Conservation (phyloP, 139 green algal genomes). For the Tetradesmus lagerheimii region DNA sequence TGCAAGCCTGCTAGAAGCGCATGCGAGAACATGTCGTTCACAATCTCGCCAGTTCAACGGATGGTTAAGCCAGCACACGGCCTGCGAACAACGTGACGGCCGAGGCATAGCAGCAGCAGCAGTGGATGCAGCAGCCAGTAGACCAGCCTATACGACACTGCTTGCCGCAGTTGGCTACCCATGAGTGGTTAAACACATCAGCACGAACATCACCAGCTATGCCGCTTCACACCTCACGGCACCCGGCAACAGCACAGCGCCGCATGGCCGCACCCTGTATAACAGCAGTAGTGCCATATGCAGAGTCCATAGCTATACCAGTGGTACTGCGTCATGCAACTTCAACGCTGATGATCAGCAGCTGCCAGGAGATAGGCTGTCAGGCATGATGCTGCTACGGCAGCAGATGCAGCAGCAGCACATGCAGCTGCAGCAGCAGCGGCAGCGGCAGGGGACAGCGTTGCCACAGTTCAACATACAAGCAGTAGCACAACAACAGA, state of each 20-base stretch:
- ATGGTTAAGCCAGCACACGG: not conserved
- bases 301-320: not conserved
- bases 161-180: not conserved
- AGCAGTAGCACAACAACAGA: not conserved
- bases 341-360: not conserved
- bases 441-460: not conserved
- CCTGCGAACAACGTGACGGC: not conserved
- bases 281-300: not conserved
- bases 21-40: no score
- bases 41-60: no score
- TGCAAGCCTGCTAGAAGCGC: no score
- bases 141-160: not conserved
- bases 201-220: not conserved
- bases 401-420: not conserved
- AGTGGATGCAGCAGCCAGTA: not conserved
- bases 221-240: not conserved
- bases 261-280: not conserved
- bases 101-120: not conserved
- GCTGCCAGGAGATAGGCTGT: not conserved
- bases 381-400: conserved; percentile 21
- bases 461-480: not conserved
- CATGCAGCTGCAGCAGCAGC: not conserved
- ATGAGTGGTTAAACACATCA: not conserved
- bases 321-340: not conserved
- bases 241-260: not conserved